Evolutionary conservation across 208 protist genomes (phyloP), one percentile per base, ranked within the genome.

Genomic region (Leishmania tarentolae): DNA sequence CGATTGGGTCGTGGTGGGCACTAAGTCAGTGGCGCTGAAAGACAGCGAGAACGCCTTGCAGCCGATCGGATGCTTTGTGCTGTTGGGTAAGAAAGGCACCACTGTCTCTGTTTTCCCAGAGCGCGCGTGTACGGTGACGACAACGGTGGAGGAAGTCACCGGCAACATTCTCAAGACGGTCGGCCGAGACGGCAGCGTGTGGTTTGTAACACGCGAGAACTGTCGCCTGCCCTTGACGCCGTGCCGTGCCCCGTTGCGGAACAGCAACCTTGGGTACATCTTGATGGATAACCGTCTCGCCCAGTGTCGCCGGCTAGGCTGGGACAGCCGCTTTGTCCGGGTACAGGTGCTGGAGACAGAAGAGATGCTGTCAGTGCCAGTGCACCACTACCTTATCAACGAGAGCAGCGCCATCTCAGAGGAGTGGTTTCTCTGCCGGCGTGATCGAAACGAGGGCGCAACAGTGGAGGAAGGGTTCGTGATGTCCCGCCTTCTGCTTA

Each of bases 401-500:
- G 79, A 85, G 52, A 78, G 68, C 56, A 84, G 83, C 78, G 52
- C 69, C 53, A 87, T 97, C 75, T 86, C 88, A 0, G 86, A 94
- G 75, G 92, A 97, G 81, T 75, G 87, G 68, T 81, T 89, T 31
- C 76, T 94, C 47, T 83, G 87, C 72, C 81, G 87, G 52, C 81
- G 86, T 42, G 78, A 85, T 42, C 65, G 76, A 42, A 81, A 87
- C 40, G 76, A 78, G 53, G 85, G 90, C 44, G 83, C 91, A 17
- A 92, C 91, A 28, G 78, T 98, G 46, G 85, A 87, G 78, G 87
- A 93, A 75, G 94, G 95, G 53, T 97, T 97, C 80, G 92, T 96
- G 57, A 93, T 98, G 28, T 97, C 93, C 47, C 87, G 93, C 59
- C 79, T 97, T 59, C 87, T 96, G 47, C 82, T 98, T 31, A 97